Evolutionary conservation across 768 basidiomycete genomes (phyloP).

Genomic region (Naematelia aurantialba): DNA sequence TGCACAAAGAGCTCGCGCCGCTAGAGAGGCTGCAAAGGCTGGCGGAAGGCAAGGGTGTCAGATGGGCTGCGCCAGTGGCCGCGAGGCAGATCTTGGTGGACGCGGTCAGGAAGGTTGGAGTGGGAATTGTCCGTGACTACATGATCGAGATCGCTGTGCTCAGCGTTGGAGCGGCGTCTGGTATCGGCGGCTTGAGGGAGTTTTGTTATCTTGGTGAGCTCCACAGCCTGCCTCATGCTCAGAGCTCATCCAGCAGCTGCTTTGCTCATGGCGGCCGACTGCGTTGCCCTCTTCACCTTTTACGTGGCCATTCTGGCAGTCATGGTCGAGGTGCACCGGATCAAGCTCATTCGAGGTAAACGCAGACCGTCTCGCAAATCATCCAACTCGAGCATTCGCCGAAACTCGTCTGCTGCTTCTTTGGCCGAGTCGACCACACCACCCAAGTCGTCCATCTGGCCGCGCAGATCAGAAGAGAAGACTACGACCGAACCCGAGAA

Average conservation of each 20-base stretch:
- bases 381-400: slow-evolving; percentile 22
- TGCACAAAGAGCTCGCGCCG: slow-evolving; percentile 46
- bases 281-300: slow-evolving; percentile 82
- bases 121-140: slow-evolving; percentile 85
- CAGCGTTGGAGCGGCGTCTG: slow-evolving; percentile 75
- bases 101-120: slow-evolving; percentile 72
- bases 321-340: slow-evolving; percentile 76
- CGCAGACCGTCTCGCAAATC: slow-evolving; percentile 29
- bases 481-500: slow-evolving; percentile 60
- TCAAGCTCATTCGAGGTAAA: slow-evolving; percentile 54
- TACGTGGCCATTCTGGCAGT: slow-evolving; percentile 82
- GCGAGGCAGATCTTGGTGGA: slow-evolving; percentile 80
- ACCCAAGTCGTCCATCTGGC: slow-evolving; percentile 10
- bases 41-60: slow-evolving; percentile 46
- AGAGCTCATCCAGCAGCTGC: slow-evolving; percentile 57
- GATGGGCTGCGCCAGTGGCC: slow-evolving; percentile 56
- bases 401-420: slow-evolving; percentile 45
- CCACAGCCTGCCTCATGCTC: background rate
- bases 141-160: slow-evolving; percentile 87
- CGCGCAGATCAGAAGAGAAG: slow-evolving; percentile 28
- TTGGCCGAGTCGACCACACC: slow-evolving; percentile 15
- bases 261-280: slow-evolving; percentile 79
- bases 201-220: slow-evolving; percentile 71
- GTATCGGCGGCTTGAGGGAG: slow-evolving; percentile 83
- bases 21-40: slow-evolving; percentile 47